phyloP scores from a whole-genome alignment of 345 rosid species.

The Rhodomyrtus tomentosa region DNA sequence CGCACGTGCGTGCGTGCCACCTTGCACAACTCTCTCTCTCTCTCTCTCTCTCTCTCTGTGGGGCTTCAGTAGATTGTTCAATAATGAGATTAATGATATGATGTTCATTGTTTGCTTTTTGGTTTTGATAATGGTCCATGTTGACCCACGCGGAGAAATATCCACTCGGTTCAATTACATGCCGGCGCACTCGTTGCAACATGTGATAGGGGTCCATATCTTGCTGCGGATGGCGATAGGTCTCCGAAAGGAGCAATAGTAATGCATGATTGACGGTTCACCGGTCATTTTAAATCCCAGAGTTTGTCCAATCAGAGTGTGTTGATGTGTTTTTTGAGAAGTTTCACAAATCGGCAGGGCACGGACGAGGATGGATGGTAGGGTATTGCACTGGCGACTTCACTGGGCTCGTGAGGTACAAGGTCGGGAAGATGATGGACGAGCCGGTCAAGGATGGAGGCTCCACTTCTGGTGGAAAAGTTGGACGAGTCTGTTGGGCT shows the following conservation, averaged over 20 bases:
- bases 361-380: not conserved
- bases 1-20: not conserved
- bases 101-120: not conserved
- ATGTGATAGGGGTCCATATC: not conserved
- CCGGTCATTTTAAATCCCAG: not conserved
- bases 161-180: not conserved
- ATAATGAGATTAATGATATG: not conserved
- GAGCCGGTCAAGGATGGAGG: not conserved
- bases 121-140: not conserved
- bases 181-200: not conserved
- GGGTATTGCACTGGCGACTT: not conserved
- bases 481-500: not conserved
- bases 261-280: not conserved
- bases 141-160: not conserved
- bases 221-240: not conserved
- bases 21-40: not conserved
- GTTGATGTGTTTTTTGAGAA: not conserved
- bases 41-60: not conserved
- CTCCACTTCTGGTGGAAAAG: not conserved
- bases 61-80: not conserved
- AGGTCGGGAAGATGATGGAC: not conserved
- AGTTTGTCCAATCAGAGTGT: not conserved
- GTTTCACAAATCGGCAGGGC: not conserved
- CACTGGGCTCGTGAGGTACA: not conserved
- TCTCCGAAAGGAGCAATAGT: not conserved